These are phyloP conservation scores for Ascochyta fabae DNA, from an alignment of 2,329 filamentous ascomycete genomes.

Conservation along the genomic window DNA sequence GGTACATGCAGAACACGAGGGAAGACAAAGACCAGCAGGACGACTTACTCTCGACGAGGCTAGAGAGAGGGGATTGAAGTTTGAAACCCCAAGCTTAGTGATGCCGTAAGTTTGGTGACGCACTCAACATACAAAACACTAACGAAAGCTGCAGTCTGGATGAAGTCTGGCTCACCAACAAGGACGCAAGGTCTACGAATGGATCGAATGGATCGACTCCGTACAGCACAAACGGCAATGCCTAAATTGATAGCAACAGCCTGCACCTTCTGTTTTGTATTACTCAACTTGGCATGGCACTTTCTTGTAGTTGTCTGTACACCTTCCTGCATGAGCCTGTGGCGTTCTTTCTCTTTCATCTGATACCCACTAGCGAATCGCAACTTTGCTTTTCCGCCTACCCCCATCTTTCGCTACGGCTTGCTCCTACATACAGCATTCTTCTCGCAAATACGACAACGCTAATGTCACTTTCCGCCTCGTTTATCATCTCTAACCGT, in stretches of 20 bases:
- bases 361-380: constrained; percentile 14
- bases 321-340: constrained; percentile 16
- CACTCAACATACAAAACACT: constrained; percentile 1
- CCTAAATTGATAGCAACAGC: not conserved
- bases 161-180: constrained; percentile 68
- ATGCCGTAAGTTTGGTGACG: constrained; percentile 62
- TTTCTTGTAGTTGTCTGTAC: constrained; percentile 23
- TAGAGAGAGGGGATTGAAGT: constrained; percentile 71
- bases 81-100: constrained; percentile 78
- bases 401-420: not conserved
- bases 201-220: constrained; percentile 31
- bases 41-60: constrained; percentile 74
- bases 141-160: constrained; percentile 59
- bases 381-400: not conserved
- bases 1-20: constrained; percentile 17
- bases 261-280: not conserved
- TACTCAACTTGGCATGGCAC: constrained; percentile 5
- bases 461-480: not conserved
- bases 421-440: not conserved
- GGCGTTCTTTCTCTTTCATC: constrained; percentile 5
- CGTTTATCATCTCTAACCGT: not conserved
- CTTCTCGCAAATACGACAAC: not conserved
- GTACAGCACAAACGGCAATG: constrained; percentile 26
- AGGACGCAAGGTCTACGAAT: constrained; percentile 31
- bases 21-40: constrained; percentile 14